These are phyloP conservation scores for Crucibulum laeve DNA, from an alignment of 768 basidiomycete genomes.

Conservation along the genomic window DNA sequence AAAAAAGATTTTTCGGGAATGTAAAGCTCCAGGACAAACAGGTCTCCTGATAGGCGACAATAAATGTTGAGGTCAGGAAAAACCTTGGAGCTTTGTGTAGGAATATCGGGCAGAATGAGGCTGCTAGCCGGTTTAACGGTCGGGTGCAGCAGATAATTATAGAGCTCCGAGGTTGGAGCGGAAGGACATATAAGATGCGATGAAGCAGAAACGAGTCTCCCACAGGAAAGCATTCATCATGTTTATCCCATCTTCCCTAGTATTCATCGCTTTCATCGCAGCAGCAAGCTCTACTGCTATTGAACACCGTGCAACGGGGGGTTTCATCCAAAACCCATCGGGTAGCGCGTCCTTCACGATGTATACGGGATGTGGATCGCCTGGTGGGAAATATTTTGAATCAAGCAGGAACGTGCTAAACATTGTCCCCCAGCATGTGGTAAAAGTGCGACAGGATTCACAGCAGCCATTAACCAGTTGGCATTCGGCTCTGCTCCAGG, in stretches of 20 bases:
- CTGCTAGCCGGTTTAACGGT: no score
- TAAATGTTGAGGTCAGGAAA: no score
- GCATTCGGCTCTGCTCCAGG: constrained; percentile 50
- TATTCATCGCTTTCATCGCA: constrained; percentile 15
- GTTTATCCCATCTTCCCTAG: constrained; percentile 14
- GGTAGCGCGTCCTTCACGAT: constrained; percentile 54
- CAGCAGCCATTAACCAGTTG: constrained; percentile 55
- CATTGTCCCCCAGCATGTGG: constrained; percentile 43
- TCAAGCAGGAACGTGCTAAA: constrained; percentile 1
- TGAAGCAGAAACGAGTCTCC: background rate
- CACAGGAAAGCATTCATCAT: background rate
- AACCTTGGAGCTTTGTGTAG: no score
- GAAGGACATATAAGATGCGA: background rate
- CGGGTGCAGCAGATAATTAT: no score
- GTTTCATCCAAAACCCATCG: constrained; percentile 49
- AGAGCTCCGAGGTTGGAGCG: background rate
- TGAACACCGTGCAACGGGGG: constrained; percentile 35
- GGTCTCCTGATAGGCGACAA: no score
- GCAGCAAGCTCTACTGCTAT: constrained; percentile 19
- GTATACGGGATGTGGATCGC: constrained; percentile 45
- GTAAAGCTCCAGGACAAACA: no score
- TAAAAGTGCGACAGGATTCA: constrained; percentile 40
- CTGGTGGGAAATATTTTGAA: constrained; percentile 27
- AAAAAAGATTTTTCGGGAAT: no score
- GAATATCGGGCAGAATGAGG: no score